Evolutionary conservation across 331 rosid species (phyloP).

Genomic region (Dryas integrifolia): DNA sequence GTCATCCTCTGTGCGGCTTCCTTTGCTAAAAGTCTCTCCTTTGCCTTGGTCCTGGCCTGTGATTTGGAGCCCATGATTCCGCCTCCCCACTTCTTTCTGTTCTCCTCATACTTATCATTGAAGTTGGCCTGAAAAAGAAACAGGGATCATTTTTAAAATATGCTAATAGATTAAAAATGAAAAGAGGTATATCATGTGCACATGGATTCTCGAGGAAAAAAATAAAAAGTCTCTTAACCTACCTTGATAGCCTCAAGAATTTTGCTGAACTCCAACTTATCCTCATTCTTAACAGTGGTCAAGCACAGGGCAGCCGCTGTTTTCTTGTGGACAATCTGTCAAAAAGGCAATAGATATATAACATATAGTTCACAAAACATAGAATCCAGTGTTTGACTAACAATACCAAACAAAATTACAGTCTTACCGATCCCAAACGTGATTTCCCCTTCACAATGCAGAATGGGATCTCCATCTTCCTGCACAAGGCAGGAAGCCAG

Average conservation of each 20-base stretch:
- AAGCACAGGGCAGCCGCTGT: slow-evolving; percentile 73
- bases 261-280: slow-evolving; percentile 72
- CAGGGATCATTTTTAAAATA: background rate
- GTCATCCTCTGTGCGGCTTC: slow-evolving; percentile 85
- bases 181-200: background rate
- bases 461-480: slow-evolving; percentile 90
- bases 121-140: slow-evolving; percentile 57
- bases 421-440: slow-evolving; percentile 68
- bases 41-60: slow-evolving; percentile 75
- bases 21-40: slow-evolving; percentile 67
- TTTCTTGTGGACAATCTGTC: slow-evolving; percentile 74
- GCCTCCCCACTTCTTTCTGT: slow-evolving; percentile 86
- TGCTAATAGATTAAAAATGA: no score
- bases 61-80: slow-evolving; percentile 92
- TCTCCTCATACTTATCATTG: slow-evolving; percentile 71
- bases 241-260: slow-evolving; percentile 86
- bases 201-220: background rate
- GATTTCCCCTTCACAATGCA: slow-evolving; percentile 92
- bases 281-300: slow-evolving; percentile 89
- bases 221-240: background rate
- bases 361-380: background rate
- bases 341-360: background rate
- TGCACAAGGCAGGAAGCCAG: slow-evolving; percentile 88
- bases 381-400: background rate
- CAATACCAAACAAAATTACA: background rate